Evolutionary conservation across 2,329 filamentous ascomycete species (phyloP).

Genomic region (Alternaria metachromatica): DNA sequence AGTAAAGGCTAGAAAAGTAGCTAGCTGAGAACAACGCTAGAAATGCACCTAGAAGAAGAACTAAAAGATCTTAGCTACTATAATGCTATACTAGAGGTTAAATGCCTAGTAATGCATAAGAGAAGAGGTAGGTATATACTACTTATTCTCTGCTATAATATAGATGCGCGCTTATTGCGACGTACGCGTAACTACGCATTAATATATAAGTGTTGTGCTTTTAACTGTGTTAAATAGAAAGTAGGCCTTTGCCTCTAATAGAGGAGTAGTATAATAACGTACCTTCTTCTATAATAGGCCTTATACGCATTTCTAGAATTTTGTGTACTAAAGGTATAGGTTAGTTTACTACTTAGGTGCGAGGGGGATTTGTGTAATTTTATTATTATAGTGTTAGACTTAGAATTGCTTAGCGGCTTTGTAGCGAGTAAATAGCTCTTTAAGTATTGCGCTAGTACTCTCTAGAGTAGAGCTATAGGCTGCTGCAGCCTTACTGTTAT

Average conservation of each 20-base stretch:
- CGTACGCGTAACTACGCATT: background rate
- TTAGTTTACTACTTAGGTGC: background rate
- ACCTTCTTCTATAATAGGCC: background rate
- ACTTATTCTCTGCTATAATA: background rate
- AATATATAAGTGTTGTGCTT: background rate
- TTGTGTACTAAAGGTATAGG: background rate
- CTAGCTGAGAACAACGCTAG: no score
- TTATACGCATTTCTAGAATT: background rate
- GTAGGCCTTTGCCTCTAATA: background rate
- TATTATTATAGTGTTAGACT: background rate
- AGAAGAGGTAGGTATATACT: background rate
- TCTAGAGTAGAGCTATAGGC: background rate
- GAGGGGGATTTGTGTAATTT: background rate
- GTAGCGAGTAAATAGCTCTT: background rate
- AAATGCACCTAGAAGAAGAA: no score
- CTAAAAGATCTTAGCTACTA: background rate
- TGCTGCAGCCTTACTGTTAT: background rate
- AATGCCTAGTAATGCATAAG: background rate
- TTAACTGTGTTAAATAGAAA: background rate
- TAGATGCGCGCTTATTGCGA: background rate
- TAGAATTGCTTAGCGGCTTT: background rate
- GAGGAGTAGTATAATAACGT: background rate
- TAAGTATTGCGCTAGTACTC: background rate
- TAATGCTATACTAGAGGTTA: background rate
- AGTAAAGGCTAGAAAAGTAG: no score